Percentiles rank a stretch among this genome's conserved stretches.
Evolutionary conservation across 495 filamentous ascomycete species (phyloP).

Genomic region (Talaromyces liani): DNA sequence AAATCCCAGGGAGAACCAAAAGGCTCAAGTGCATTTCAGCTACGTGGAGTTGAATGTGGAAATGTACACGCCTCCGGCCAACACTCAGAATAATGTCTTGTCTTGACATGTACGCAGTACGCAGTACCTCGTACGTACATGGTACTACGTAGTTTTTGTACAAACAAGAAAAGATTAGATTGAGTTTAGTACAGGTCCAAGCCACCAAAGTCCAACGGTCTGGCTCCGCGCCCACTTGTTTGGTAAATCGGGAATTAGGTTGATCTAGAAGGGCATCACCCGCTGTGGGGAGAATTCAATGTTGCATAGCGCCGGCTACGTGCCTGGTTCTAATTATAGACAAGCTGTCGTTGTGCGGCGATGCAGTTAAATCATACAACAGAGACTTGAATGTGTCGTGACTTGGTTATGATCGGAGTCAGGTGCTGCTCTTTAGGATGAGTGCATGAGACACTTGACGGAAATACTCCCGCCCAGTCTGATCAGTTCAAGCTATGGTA

Average conservation of each 20-base stretch:
- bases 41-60: not conserved
- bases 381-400: not conserved
- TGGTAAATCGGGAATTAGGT: not conserved
- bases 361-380: not conserved
- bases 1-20: not conserved
- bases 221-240: not conserved
- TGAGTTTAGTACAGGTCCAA: not conserved
- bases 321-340: not conserved
- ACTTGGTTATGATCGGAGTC: not conserved
- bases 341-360: not conserved
- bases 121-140: not conserved
- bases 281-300: not conserved
- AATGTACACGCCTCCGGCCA: not conserved
- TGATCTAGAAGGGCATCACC: not conserved
- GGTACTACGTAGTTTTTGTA: not conserved
- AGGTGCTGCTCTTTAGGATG: not conserved
- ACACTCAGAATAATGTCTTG: not conserved
- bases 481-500: not conserved
- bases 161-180: not conserved
- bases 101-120: not conserved
- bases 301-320: not conserved
- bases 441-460: not conserved
- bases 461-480: not conserved
- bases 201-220: not conserved
- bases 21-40: conserved; percentile 1